These are phyloP conservation scores for Coelastrella sp. DNA, from an alignment of 139 green algal species.

Conservation along the genomic window DNA sequence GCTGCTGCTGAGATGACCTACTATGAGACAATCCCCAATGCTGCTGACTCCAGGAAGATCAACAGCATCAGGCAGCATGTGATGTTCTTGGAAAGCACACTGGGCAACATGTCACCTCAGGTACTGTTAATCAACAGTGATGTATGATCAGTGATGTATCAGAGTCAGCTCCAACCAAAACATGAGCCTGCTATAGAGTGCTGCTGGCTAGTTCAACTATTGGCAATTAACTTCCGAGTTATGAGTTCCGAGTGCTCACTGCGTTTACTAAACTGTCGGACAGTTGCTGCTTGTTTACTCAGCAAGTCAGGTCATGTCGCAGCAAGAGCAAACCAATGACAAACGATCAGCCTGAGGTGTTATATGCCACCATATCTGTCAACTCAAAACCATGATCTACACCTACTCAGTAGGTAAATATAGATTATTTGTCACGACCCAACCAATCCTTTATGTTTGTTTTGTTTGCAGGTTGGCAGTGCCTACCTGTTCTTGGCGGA, in stretches of 20 bases:
- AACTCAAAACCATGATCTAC: neutral
- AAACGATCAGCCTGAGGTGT: too few species aligned
- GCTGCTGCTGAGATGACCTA: neutral
- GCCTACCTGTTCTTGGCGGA: neutral
- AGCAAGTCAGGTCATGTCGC: too few species aligned
- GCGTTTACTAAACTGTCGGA: too few species aligned
- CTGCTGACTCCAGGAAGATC: neutral
- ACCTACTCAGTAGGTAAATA: neutral
- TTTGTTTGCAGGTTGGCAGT: neutral
- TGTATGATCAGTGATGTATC: neutral
- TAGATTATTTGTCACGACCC: too few species aligned
- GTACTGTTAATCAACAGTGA: neutral
- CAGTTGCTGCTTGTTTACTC: too few species aligned
- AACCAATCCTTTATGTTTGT: neutral
- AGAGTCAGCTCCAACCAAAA: neutral
- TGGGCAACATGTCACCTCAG: constrained; percentile 35
- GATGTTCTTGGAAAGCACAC: neutral
- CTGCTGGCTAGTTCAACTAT: too few species aligned
- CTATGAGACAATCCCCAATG: neutral
- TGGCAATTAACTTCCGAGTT: too few species aligned
- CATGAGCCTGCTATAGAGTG: neutral
- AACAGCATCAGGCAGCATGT: constrained; percentile 5
- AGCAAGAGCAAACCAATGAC: too few species aligned
- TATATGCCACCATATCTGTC: too few species aligned
- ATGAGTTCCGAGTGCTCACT: too few species aligned